Base-by-base conservation (phyloP, 495 filamentous ascomycete genomes). In the Coniosporium apollinis region DNA sequence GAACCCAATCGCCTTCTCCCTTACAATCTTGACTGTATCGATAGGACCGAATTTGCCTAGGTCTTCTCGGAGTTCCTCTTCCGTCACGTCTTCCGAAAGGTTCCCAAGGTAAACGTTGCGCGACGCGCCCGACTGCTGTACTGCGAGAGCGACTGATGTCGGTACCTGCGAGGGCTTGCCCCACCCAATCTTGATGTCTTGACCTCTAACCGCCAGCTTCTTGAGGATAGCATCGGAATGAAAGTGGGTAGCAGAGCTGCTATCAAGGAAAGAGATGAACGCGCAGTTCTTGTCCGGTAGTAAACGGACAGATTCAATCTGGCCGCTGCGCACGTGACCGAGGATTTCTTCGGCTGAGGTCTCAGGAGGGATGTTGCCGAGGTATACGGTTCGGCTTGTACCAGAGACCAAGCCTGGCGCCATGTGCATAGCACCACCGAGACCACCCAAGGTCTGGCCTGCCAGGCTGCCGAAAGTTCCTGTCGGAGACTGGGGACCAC, bases 131-230 rank as follows among this genome's bases (percentile, higher is more conserved):
- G 84, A 93, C 59, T 97, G 89, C 58, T 97, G 89, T 17, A 96
- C 89, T 14, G 91, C 83, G 35, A 96, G 65, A 10, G 87, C 84
- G 30, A 97, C 89, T 14, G 91, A 96, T 2, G 89, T 94, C 3
- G 89, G 89, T 3, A 97, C 91, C 61, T 92, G 91, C 7, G 91
- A 94, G 9, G 89, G 87, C 56, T 97, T 97, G 19, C 89, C 89
- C 89, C 89, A 97, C 44, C 89, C 89, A 46, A 97, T 80, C 69
- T 97, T 97, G 67, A 97, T 94, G 57, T 97, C 89, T 57, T 96
- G 89, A 15, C 91, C 91, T 54, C 86, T 80, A 61, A 97, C 89
- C 40, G 87, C 80, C 47, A 97, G 71, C 62, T 96, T 96, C 67
- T 97, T 97, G 68, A 97, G 71, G 51, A 97, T 96, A 38, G 89